Percentiles rank a stretch among this genome's conserved stretches.
Evolutionary conservation across 2,329 filamentous ascomycete genomes (phyloP).

Genomic region (Blastomyces emzantsi): DNA sequence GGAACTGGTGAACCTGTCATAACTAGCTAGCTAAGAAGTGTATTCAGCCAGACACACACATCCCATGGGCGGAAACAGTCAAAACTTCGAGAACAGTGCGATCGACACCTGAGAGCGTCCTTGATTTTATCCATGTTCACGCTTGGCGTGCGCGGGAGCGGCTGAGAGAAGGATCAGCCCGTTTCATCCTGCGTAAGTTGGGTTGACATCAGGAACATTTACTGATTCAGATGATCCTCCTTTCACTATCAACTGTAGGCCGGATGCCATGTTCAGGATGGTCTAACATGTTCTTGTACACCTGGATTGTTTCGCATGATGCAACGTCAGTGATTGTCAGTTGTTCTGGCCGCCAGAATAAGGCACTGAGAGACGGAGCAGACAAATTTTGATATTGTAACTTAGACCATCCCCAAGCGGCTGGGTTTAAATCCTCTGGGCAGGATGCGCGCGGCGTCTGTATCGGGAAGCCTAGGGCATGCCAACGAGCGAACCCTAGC

Average conservation of each 20-base stretch:
- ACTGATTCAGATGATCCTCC: not conserved
- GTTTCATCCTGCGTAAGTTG: not conserved
- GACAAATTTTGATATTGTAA: not conserved
- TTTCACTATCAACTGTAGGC: not conserved
- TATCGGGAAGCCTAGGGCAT: not conserved
- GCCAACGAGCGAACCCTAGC: not conserved
- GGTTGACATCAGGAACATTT: not conserved
- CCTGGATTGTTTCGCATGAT: not conserved
- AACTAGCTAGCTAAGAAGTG: too few species aligned
- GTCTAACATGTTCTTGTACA: not conserved
- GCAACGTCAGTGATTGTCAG: not conserved
- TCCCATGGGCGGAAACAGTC: not conserved
- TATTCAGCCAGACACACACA: not conserved
- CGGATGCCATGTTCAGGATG: not conserved
- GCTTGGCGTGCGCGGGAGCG: not conserved
- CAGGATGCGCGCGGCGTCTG: not conserved
- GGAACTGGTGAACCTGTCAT: too few species aligned
- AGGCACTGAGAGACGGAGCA: not conserved
- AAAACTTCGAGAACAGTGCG: not conserved
- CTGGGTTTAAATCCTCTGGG: not conserved
- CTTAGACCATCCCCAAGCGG: not conserved
- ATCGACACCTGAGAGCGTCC: not conserved
- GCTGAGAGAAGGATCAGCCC: slow-evolving; percentile 1
- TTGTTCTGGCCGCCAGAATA: not conserved
- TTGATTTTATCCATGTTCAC: not conserved